phyloP scores from a whole-genome alignment of 1,284 basidiomycete genomes.

The Boletus sp. region DNA sequence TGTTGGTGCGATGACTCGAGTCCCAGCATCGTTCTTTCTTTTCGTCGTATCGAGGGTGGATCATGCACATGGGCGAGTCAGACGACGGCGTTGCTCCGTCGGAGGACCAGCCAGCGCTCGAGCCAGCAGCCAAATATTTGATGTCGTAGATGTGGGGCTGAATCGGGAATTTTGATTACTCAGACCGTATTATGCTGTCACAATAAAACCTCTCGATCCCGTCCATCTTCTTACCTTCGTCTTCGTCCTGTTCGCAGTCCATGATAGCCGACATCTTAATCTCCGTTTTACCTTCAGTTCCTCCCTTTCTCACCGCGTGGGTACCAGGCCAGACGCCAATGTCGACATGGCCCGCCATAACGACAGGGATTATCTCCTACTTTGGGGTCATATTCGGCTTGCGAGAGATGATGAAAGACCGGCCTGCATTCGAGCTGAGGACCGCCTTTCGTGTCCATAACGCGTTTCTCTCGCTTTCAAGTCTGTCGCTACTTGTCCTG shows the following conservation, averaged over 20 bases:
- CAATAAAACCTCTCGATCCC: not conserved
- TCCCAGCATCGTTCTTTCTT: no score
- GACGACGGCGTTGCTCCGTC: no score
- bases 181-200: no score
- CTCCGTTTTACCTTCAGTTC: constrained; percentile 38
- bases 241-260: not conserved
- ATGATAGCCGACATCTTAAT: constrained; percentile 16
- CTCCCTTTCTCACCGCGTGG: constrained; percentile 65
- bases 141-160: no score
- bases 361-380: constrained; percentile 75
- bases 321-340: constrained; percentile 76
- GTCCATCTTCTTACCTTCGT: not conserved
- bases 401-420: constrained; percentile 83
- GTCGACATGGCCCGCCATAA: constrained; percentile 76
- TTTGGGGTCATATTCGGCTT: constrained; percentile 87
- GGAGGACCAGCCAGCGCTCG: no score
- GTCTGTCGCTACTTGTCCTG: constrained; percentile 77
- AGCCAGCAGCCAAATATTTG: no score
- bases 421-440: constrained; percentile 76
- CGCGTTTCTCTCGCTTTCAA: constrained; percentile 81
- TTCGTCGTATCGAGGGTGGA: no score
- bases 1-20: no score
- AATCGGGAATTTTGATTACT: no score
- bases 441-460: constrained; percentile 92
- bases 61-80: no score